Evolutionary conservation across 345 rosid species (phyloP), one percentile per base, ranked within the genome.

Genomic region (Conringia planisiliqua): DNA sequence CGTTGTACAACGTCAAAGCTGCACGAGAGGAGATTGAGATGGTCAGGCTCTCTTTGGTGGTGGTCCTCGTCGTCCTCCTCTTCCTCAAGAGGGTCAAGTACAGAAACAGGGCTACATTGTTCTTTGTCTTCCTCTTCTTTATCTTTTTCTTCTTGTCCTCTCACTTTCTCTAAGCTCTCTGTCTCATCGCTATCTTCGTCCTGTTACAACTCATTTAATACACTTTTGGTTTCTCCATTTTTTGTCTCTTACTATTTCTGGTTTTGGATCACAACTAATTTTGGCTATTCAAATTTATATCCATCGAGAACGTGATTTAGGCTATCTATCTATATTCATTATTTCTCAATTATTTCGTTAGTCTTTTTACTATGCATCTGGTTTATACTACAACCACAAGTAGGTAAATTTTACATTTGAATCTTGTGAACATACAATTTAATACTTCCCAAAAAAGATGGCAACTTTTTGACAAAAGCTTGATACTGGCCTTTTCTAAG

Each of bases 91-190:
- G 97, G 89, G 47, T 95, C 99, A 80, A 95, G 82, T 32, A 90
- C 90, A 40, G 97, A 95, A 70, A 92, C 93, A 33, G 99, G 99
- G 72, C 99, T 95, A 68, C 89, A 84, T 66, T 95, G 99, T 55
- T 95, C 96, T 60, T 86, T 85, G 36, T 90, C 96, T 74, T 89
- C 94, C 61, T 89, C 96, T 38, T 88, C 89, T 62, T 83, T 84
- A 68, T 61, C 59, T 62, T 55, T 70, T 62, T 76, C 75, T 62
- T 63, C 59, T 38, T 80, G 83, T 72, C 83, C 77, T 70, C 70
- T 78, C 72, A 72, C 76, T 78, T 72, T 72, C 70, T 72, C 81
- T 35, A 78, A 59, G 50, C 69, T 80, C 79, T 81, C 87, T 1
- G 78, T 81, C 50, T 82, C 85, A 52, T 80, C 67, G 61, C 79